Evolutionary conservation across 106 monocot species (phyloP).

Genomic region (Ottelia alismoides): DNA sequence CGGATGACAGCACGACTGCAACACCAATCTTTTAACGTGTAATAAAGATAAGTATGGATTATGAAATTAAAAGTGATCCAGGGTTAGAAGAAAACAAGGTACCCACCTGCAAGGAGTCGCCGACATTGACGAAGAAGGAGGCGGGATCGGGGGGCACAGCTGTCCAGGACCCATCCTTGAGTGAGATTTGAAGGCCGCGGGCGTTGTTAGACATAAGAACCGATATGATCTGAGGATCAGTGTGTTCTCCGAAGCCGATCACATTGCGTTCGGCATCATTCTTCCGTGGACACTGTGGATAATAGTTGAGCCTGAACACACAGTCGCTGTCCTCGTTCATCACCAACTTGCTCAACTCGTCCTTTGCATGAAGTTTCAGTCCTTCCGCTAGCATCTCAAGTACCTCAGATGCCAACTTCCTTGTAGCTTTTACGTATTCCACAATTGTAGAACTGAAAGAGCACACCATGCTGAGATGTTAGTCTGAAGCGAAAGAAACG

Average conservation of each 20-base stretch:
- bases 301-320: conserved; percentile 73
- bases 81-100: no score
- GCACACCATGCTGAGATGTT: neutral
- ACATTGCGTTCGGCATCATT: conserved; percentile 15
- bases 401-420: conserved; percentile 38
- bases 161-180: conserved; percentile 61
- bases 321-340: conserved; percentile 69
- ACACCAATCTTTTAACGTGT: no score
- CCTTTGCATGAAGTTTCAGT: conserved; percentile 37
- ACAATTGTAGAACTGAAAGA: neutral
- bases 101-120: conserved; percentile 63
- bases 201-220: conserved; percentile 59
- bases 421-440: conserved; percentile 35
- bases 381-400: conserved; percentile 78
- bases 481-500: neutral
- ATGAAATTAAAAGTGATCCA: no score
- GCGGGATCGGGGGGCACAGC: conserved; percentile 56
- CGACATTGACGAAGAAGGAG: conserved; percentile 82
- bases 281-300: conserved; percentile 43
- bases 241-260: conserved; percentile 83
- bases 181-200: conserved; percentile 45
- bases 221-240: conserved; percentile 81
- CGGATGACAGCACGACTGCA: no score
- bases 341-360: conserved; percentile 30
- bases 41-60: no score